Base-by-base conservation (phyloP, 1,284 basidiomycete genomes). In the Ustilago shanxiensis region DNA sequence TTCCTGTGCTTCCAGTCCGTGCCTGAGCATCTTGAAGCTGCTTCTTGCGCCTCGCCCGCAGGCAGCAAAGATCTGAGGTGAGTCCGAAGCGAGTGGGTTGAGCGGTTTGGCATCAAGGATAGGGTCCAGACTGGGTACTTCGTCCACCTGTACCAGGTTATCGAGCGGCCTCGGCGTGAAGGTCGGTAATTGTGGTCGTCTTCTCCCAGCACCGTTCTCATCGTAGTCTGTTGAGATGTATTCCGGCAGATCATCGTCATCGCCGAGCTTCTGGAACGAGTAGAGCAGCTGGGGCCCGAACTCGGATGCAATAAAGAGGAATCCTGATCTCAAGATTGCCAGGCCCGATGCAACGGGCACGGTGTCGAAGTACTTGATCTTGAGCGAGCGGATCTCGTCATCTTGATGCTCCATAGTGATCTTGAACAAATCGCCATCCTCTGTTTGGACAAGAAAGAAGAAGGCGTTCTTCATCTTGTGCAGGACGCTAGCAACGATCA, bases 291-390 rank as follows among this genome's bases (percentile, higher is more conserved):
- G 77, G 13, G 77, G 51, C 16, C 84, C 84, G 10, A 60, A 76
- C 66, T 86, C 84, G 52, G 78, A 76, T 0, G 84, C 83, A 29
- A 86, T 83, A 49, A 80, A 83, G 13, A 86, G 68, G 70, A 84
- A 85, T n/a, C 84, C 84, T 7, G 83, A 81, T 39, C 84, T 80
- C 56, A 86, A 64, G 62, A 86, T 86, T 52, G 59, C 70, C 7
- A 86, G 72, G 5, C 71, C 72, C 2, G 78, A 65, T 7, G 83
- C 83, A n/a, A 84, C 72, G 0, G 84, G 83, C 18, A 85, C 83
- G 0, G 84, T 86, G 52, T 85, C 84, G 53, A 86, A 86, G 69
- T 86, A 86, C 65, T 85, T 84, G 76, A 86, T 85, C 57, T 80
- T 80, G 39, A 86, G 66, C 13, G 72, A 66, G 24, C 66, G 60